phyloP scores from a whole-genome alignment of 2,329 filamentous ascomycete species.

The Amphichorda felina region DNA sequence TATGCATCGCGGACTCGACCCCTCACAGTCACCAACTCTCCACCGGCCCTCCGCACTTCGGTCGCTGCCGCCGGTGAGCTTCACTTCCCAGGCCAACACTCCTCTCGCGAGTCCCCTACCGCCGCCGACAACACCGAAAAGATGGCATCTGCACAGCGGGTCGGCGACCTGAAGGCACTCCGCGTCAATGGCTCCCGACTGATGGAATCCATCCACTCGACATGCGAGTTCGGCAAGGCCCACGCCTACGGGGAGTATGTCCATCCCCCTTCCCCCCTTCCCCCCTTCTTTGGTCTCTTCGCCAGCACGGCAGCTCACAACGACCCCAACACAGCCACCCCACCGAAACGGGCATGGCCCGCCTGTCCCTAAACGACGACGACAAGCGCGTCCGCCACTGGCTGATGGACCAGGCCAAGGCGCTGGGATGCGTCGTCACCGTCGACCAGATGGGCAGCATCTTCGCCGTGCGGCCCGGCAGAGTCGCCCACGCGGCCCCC shows the following conservation, averaged over 20 bases:
- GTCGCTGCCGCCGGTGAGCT: no score
- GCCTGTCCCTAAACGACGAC: slow-evolving; percentile 61
- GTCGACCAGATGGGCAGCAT: slow-evolving; percentile 72
- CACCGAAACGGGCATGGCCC: slow-evolving; percentile 64
- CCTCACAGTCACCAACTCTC: no score
- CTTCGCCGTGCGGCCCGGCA: slow-evolving; percentile 60
- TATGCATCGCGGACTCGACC: no score
- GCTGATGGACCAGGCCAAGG: slow-evolving; percentile 56
- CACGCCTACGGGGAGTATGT: slow-evolving; percentile 14
- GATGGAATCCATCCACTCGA: slow-evolving; percentile 9
- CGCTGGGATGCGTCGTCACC: slow-evolving; percentile 54
- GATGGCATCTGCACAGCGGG: no score
- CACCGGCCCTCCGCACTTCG: no score
- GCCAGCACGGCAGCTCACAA: neutral
- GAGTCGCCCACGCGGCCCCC: slow-evolving; percentile 41
- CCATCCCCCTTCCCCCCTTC: neutral
- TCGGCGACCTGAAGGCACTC: no score
- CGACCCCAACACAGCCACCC: neutral
- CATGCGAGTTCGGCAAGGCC: slow-evolving; percentile 9
- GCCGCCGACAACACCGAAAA: no score
- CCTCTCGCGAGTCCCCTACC: no score
- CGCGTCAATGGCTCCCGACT: slow-evolving; percentile 10
- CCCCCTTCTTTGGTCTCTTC: neutral
- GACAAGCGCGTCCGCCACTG: slow-evolving; percentile 68
- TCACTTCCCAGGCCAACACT: no score